Evolutionary conservation across 257 asterid genomes (phyloP).

Genomic region (Solanum medicagineum): DNA sequence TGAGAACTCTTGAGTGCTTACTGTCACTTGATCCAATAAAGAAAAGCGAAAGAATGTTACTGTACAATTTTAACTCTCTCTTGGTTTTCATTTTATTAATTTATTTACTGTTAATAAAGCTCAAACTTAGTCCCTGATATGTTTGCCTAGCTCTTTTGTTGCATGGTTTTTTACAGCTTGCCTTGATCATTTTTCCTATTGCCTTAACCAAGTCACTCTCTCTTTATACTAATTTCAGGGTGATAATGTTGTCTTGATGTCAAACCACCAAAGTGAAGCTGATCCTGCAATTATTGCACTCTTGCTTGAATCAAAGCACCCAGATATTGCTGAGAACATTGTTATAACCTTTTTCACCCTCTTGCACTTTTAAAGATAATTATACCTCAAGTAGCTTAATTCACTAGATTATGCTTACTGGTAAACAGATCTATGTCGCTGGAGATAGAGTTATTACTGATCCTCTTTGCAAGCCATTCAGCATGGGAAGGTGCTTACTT

Average conservation of each 20-base stretch:
- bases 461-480: slow-evolving; percentile 97
- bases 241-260: slow-evolving; percentile 73
- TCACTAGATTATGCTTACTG: slow-evolving; percentile 11
- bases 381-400: not conserved
- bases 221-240: slow-evolving; percentile 45
- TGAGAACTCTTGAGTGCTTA: not conserved
- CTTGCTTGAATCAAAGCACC: slow-evolving; percentile 69
- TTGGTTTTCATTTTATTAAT: not conserved
- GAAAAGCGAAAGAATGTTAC: not conserved
- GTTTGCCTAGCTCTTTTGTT: not conserved
- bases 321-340: slow-evolving; percentile 69
- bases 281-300: slow-evolving; percentile 88
- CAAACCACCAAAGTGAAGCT: slow-evolving; percentile 98
- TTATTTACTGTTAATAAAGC: not conserved
- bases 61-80: not conserved
- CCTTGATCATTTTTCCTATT: not conserved
- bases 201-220: not conserved
- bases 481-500: slow-evolving; percentile 85
- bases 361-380: not conserved
- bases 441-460: slow-evolving; percentile 96
- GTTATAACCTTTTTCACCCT: slow-evolving; percentile 22
- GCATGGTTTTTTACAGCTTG: slow-evolving; percentile 7
- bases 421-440: slow-evolving; percentile 75
- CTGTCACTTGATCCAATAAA: not conserved
- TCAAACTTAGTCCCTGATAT: not conserved